Conservation (phyloP, 306 rosid genomes). For the Lathyrus aphaca region DNA sequence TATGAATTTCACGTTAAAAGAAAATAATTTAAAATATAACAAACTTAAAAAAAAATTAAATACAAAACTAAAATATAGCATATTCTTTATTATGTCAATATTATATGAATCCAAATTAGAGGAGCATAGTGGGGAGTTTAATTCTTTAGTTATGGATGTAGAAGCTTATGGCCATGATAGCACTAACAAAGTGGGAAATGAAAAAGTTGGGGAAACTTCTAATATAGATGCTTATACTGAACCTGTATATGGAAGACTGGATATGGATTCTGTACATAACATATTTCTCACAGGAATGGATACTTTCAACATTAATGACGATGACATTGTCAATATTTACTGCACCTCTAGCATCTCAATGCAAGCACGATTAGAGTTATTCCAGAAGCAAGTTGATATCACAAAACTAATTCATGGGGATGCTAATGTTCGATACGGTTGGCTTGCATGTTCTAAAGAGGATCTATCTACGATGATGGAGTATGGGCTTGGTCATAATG, state of each 20-base stretch:
- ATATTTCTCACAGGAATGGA: constrained; percentile 61
- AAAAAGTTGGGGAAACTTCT: constrained; percentile 44
- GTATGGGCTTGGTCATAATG: constrained; percentile 72
- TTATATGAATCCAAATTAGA: constrained; percentile 26
- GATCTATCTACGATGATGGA: constrained; percentile 56
- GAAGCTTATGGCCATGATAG: constrained; percentile 54
- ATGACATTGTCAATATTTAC: constrained; percentile 52
- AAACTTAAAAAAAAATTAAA: neutral
- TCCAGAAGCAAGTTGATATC: constrained; percentile 74
- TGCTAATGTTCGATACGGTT: constrained; percentile 73
- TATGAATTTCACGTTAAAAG: neutral
- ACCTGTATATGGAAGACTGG: constrained; percentile 41
- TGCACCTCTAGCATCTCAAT: constrained; percentile 42
- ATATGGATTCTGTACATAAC: constrained; percentile 53
- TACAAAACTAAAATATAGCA: neutral
- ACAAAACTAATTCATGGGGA: constrained; percentile 55
- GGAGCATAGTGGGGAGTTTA: constrained; percentile 79
- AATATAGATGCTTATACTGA: constrained; percentile 40
- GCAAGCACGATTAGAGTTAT: constrained; percentile 65
- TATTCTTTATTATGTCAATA: too few relatives aligned
- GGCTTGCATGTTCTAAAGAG: constrained; percentile 69
- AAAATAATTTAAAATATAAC: neutral
- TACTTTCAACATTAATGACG: constrained; percentile 22
- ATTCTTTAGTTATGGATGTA: constrained; percentile 43
- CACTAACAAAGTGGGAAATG: constrained; percentile 43